Conservation (phyloP, 192 early-diverging fungal species). For the Fimicolochytrium jonesii region DNA sequence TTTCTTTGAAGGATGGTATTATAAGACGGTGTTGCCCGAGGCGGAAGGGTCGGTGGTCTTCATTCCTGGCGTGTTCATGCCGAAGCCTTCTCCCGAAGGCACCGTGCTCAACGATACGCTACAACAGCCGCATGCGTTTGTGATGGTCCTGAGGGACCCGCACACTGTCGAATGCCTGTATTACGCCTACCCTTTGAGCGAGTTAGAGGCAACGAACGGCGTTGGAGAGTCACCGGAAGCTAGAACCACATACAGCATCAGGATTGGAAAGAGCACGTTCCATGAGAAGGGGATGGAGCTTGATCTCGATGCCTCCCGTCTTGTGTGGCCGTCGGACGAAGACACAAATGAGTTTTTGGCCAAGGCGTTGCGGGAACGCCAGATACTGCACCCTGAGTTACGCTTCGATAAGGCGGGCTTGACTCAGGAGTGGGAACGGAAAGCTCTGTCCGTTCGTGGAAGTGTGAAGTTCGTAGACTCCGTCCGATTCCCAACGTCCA, state of each 20-base stretch:
- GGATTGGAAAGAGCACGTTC: constrained; percentile 1
- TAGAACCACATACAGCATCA: neutral
- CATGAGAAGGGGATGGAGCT: neutral
- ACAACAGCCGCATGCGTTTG: constrained; percentile 4
- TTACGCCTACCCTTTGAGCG: constrained; percentile 1
- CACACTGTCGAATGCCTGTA: constrained; percentile 8
- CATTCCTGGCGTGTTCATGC: constrained; percentile 9
- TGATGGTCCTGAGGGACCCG: constrained; percentile 9
- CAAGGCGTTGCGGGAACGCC: neutral
- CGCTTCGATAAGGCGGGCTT: neutral
- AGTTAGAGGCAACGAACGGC: neutral
- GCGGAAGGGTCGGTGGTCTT: neutral
- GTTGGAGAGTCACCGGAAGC: too few species aligned
- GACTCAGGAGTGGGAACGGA: neutral
- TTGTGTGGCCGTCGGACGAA: neutral
- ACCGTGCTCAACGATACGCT: neutral
- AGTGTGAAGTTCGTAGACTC: neutral
- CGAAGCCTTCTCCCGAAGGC: neutral
- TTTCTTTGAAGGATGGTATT: constrained; percentile 11
- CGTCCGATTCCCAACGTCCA: neutral
- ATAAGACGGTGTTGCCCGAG: constrained; percentile 4
- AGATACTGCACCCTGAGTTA: neutral
- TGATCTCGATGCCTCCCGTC: neutral
- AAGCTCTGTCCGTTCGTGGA: neutral
- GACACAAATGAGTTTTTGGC: neutral